phyloP scores from a whole-genome alignment of 305 asterid species.

The Rubia peregrina region DNA sequence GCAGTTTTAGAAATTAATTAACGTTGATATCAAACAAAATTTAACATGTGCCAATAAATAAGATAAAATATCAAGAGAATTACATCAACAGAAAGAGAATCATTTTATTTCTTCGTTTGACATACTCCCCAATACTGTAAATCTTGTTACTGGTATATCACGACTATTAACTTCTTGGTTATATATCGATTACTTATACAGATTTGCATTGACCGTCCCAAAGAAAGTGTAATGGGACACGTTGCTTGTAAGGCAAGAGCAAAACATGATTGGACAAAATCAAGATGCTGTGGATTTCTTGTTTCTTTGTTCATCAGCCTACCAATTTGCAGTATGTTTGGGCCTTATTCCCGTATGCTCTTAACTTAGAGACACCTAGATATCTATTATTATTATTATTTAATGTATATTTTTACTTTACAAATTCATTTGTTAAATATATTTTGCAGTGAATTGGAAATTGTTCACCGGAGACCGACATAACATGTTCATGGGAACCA shows the following conservation, averaged over 20 bases:
- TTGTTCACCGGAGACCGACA: constrained; percentile 19
- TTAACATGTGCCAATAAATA: no score
- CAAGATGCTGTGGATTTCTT: constrained; percentile 24
- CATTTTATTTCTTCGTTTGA: no score
- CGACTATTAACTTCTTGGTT: no score
- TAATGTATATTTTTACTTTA: not conserved
- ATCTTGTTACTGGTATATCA: not conserved
- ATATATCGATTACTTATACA: no score
- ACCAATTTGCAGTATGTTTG: constrained; percentile 24
- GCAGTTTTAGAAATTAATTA: no score
- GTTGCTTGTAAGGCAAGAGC: constrained; percentile 15
- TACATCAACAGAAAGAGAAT: no score
- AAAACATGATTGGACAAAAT: constrained; percentile 23
- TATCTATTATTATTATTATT: not conserved
- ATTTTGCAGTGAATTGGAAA: constrained; percentile 20
- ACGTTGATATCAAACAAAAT: no score
- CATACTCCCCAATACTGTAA: not conserved
- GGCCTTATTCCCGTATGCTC: constrained; percentile 14
- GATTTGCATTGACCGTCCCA: no score
- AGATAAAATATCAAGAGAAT: no score
- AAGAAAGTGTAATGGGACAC: constrained; percentile 2
- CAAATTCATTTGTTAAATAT: not conserved
- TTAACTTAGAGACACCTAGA: not conserved
- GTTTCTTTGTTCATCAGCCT: constrained; percentile 25
- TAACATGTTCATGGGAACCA: constrained; percentile 13